Evolutionary conservation across 2,329 filamentous ascomycete genomes (phyloP), one percentile per base, ranked within the genome.

Genomic region (Pseudopyrenochaeta lycopersici): DNA sequence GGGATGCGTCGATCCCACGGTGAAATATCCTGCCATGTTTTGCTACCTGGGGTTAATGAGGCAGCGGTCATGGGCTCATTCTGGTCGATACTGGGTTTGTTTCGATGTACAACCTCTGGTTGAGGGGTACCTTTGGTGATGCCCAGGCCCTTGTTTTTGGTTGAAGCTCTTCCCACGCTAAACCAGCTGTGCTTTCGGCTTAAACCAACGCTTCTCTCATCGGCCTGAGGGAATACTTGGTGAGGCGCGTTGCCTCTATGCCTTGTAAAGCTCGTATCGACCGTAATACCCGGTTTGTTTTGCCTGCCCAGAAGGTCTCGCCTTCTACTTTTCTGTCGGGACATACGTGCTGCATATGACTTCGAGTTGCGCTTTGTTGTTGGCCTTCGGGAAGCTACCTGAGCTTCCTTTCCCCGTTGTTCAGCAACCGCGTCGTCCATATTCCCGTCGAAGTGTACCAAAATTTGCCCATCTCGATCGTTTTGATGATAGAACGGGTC

Each of bases 1-100:
- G 89, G 82, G 54, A 92, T 92, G 1, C 87, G 87, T n/a, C 86
- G 81, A 63, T 89, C 86, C 52, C 83, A 84, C 0, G 89, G 89
- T 12, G 89, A 90, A 3, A 90, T 79, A 56, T 86, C 85, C 30
- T 71, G 66, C 69, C 60, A 77, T 23, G 58, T 67, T 54, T 65
- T 73, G 44, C 58, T 66, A 35, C 63, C 64, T 41, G 72, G 60
- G 42, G 67, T 60, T 44, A 74, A 35, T 7, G 70, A 68, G 12
- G 67, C 68, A 7, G 71, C 67, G 6, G 67, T 74, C 36, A 63
- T 63, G 4, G 66, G 60, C 20, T 72, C 70, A 14, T 60, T 64
- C 42, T 38, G 48, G 38, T 64, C 64, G 18, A 58, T 46, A 29
- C 59, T 63, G 5, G 46, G 44, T 20, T 58, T 56, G 21, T 56